A percentile compares a stretch with the other conserved stretches of the same genome.
Conservation (phyloP, 2,329 filamentous ascomycete species). For the Xylariaceae sp. region DNA sequence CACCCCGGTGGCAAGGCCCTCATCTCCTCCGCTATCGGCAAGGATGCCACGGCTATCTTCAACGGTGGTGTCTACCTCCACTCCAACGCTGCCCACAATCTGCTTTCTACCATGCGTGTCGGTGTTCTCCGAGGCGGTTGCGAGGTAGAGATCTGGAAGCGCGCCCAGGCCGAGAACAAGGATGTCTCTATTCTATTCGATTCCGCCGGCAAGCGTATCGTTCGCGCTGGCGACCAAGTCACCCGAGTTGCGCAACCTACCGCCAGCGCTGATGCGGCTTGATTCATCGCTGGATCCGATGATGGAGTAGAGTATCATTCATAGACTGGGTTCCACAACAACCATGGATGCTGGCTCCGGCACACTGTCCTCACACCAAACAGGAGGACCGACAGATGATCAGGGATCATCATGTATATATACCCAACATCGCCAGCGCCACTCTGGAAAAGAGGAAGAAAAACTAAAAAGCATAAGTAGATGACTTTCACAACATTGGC, state of each 20-base stretch:
- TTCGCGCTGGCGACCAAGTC: conserved; percentile 68
- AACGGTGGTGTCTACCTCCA: conserved; percentile 65
- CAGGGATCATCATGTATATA: conserved; percentile 15
- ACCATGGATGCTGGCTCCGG: background rate
- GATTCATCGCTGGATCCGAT: conserved; percentile 3
- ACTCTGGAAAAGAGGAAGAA: background rate
- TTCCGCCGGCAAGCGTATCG: conserved; percentile 62
- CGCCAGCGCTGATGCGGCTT: conserved; percentile 67
- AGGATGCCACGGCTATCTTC: conserved; percentile 65
- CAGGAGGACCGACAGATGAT: background rate
- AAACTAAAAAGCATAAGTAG: conserved; percentile 3
- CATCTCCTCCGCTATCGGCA: conserved; percentile 59
- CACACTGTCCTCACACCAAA: background rate
- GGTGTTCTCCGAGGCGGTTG: conserved; percentile 62
- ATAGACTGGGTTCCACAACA: conserved; percentile 1
- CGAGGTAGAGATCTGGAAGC: conserved; percentile 67
- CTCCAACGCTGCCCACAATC: conserved; percentile 62
- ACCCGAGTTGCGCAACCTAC: conserved; percentile 69
- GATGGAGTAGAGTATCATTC: background rate
- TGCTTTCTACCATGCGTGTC: conserved; percentile 62
- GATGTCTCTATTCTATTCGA: conserved; percentile 64
- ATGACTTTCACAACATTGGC: conserved; percentile 7
- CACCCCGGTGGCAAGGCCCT: conserved; percentile 64
- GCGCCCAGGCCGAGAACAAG: conserved; percentile 62
- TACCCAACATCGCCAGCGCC: conserved; percentile 1